Base-by-base conservation (phyloP, 31 red algal species). In the Bonnemaisonia californica region DNA sequence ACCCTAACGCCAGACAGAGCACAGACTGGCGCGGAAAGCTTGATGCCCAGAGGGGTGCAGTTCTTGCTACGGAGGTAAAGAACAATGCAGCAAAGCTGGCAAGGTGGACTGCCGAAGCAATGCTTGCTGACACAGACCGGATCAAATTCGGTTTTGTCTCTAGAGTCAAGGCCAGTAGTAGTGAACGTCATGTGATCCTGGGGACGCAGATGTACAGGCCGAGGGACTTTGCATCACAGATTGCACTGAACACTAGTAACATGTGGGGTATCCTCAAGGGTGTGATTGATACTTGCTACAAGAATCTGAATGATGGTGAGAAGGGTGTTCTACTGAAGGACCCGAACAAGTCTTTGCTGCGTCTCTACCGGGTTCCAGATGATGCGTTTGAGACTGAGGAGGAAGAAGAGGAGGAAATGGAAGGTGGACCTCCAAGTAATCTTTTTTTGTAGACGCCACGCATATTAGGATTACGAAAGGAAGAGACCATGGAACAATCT, bases 61-160 rank as follows among this genome's bases (percentile, higher is more conserved):
- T 99, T 24, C 84, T 99, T 36, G 97, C 97, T 2, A 99, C 97
- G 13, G 97, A 99, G 65, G 86, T 99, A 29, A 95, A 96, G 80
- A 99, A 99, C 60, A 95, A 99, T 86, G 83, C 94, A 2, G 79
- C 86, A 35, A 99, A 99, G 51, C 67, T 99, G 36, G 88, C 93
- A 18, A 69, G 97, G 35, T 98, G 93, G 93, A 99, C 94, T 24
- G 86, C 88, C 21, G 82, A 89, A 51, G 90, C 97, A n/a, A 83
- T 99, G 41, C 24, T 99, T 61, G 81, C 94, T 18, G 94, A 87
- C 34, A 74, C 91, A 1, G 90, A 88, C 26, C 87, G 82, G 28
- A 88, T 99, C 56, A 91, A 96, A 63, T 85, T 99, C 65, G 97
- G 97, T 16, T 99, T 99, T 81, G 93, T 96, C 28, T 92, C 97